Evolutionary conservation across 495 filamentous ascomycete species (phyloP), one percentile per base, ranked within the genome.

Genomic region (Penicillium turbatum): DNA sequence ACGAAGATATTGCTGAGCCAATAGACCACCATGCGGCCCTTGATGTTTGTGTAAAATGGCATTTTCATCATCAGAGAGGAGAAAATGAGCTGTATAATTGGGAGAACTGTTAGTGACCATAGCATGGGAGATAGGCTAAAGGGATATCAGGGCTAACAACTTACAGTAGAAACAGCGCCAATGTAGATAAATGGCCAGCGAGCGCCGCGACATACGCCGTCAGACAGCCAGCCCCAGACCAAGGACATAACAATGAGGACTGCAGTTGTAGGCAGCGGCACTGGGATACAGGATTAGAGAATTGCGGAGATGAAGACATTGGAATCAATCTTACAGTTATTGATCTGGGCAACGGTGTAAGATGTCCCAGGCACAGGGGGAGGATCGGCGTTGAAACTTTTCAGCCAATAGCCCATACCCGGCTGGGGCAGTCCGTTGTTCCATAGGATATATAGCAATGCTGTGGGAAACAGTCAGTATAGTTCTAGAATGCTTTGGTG

Each of bases 101-200:
- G 7, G 26, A 32, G 15, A 54, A 10, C 16, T 3, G 10, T 38
- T 30, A 31, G 19, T 6, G n/a, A 21, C 30, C 8, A 15, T 29
- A 13, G 7, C 10, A 35, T n/a, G 30, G 8, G 8, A 16, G 3
- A 5, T 10, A 17, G 0, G 17, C 10, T 7, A 31, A 19, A 3
- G n/a, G n/a, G 27, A 29, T 45, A 17, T 29, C 16, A 2, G 0
- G 1, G 6, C 26, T 45, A 49, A 12, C 12, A 6, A 30, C 64
- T 57, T 48, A 72, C 65, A 4, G 66, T 66, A 27, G 67, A 57
- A 15, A 65, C 42, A 35, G 70, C 66, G 13, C 70, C 70, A 9
- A 50, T 35, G 21, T 73, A 64, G 26, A 73, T 67, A 38, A 73
- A 73, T 16, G 68, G 70, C 65, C 65, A 71, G 2, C 70, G 64